Evolutionary conservation across 2,329 filamentous ascomycete species (phyloP).

Genomic region (Ascochyta fabae): DNA sequence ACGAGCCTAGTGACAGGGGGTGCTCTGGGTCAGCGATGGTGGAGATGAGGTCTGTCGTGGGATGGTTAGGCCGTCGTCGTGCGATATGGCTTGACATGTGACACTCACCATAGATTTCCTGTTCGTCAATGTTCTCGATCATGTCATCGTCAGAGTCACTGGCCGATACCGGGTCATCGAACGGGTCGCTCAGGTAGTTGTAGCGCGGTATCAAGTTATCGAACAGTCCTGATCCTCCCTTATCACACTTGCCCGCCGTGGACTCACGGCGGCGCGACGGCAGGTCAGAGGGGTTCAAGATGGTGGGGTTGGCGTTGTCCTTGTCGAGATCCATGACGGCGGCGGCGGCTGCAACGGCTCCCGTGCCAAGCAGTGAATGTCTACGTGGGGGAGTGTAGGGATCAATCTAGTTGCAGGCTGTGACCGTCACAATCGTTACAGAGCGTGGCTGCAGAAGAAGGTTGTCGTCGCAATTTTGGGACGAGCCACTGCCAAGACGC

Average conservation of each 20-base stretch:
- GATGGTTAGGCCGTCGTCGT: conserved; percentile 26
- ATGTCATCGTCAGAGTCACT: conserved; percentile 62
- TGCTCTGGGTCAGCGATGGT: conserved; percentile 97
- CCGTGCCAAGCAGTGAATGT: conserved; percentile 11
- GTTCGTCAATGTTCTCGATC: conserved; percentile 89
- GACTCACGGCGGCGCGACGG: conserved; percentile 72
- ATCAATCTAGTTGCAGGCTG: conserved; percentile 6
- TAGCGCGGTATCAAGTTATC: conserved; percentile 59
- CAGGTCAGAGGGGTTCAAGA: conserved; percentile 85
- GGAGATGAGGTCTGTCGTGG: conserved; percentile 79
- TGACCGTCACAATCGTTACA: background rate
- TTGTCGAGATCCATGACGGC: conserved; percentile 54
- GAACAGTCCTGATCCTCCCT: conserved; percentile 61
- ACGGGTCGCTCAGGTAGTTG: conserved; percentile 58
- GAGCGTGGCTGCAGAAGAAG: conserved; percentile 12
- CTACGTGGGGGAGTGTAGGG: conserved; percentile 1
- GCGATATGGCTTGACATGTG: conserved; percentile 1
- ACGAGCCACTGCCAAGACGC: conserved; percentile 16
- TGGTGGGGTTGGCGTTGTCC: conserved; percentile 89
- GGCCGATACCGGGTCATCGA: conserved; percentile 48
- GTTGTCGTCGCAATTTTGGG: conserved; percentile 2
- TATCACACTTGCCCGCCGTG: conserved; percentile 52
- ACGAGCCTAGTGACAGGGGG: conserved; percentile 87
- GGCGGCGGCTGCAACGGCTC: conserved; percentile 18
- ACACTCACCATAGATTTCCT: conserved; percentile 85